These are phyloP conservation scores for Backusella luteola DNA, from an alignment of 192 early-diverging fungal species.

Conservation along the genomic window DNA sequence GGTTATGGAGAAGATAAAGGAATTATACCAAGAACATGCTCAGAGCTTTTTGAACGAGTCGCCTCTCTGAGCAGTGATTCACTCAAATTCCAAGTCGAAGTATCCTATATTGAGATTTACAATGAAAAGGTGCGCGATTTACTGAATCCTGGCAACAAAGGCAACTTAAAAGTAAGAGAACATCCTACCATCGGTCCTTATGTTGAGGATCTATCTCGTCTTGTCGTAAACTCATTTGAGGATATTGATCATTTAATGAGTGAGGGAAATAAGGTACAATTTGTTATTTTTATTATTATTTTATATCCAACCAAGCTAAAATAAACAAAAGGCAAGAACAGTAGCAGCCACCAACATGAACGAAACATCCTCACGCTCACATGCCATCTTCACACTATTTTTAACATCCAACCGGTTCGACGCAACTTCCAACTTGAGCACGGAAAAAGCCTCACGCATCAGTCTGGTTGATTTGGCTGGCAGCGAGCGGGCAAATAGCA, in stretches of 20 bases:
- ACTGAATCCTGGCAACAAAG: slow-evolving; percentile 69
- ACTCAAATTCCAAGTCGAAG: slow-evolving; percentile 65
- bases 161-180: slow-evolving; percentile 75
- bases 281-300: not conserved
- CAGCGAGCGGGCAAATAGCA: slow-evolving; percentile 83
- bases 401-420: slow-evolving; percentile 63
- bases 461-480: slow-evolving; percentile 92
- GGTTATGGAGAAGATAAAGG: slow-evolving; percentile 77
- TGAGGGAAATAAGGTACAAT: slow-evolving; percentile 70
- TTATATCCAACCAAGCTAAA: not conserved
- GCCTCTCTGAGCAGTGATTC: slow-evolving; percentile 31
- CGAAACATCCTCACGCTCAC: slow-evolving; percentile 84
- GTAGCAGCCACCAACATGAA: slow-evolving; percentile 97
- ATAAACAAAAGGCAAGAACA: slow-evolving; percentile 60
- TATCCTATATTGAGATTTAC: slow-evolving; percentile 93
- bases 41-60: slow-evolving; percentile 75
- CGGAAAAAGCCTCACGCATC: slow-evolving; percentile 73
- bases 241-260: slow-evolving; percentile 73
- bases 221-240: slow-evolving; percentile 71
- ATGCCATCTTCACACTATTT: slow-evolving; percentile 79
- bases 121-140: slow-evolving; percentile 83
- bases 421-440: slow-evolving; percentile 44
- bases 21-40: slow-evolving; percentile 82
- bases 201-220: slow-evolving; percentile 87
- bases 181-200: slow-evolving; percentile 82